Evolutionary conservation across 805 yeast genomes (phyloP), one percentile per base, ranked within the genome.

Genomic region (Wickerhamomyces sydowiorum): DNA sequence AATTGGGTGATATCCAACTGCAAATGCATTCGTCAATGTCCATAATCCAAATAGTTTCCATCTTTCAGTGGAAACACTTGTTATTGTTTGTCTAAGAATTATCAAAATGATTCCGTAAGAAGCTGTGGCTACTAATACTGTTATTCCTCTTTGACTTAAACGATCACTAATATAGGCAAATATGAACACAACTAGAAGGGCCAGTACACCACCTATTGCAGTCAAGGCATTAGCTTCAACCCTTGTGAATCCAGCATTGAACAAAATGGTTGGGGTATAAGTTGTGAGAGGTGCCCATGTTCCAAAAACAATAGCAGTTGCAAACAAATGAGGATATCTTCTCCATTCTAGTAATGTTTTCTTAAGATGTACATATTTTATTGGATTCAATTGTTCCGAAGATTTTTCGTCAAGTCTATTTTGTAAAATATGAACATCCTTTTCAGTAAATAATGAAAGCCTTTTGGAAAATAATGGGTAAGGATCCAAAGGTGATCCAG

Each of bases 401-500:
- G 29, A 17, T 12, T 22, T 13, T 14, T 35, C 41, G 6, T 38
- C 40, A 7, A 38, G 5, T 38, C 41, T 22, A 14, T 31, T 38
- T 22, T 25, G 14, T 14, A 38, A 24, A 14, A 38, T 38, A 18
- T 24, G 19, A 13, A 30, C 15, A 15, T 38, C 41, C 4, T 19
- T 17, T 12, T 31, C 36, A 7, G 29, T 32, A 13, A 38, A 30
- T 6, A 38, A 4, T 21, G 32, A 23, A n/a, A 38, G 19, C 24
- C 20, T 31, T 18, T 32, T 38, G 17, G 34, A 22, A 7, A 35
- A 20, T 25, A 38, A 38, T 15, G 41, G 41, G 24, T 23, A 18
- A 17, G 41, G 41, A 25, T 31, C 9, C 7, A 5, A 69, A 1
- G 72, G 75, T 2, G 75, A 69, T 2, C 81, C 68, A 4, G 78